phyloP scores from a whole-genome alignment of 2,329 filamentous ascomycete species.

The Cordyceps cateniannulata region DNA sequence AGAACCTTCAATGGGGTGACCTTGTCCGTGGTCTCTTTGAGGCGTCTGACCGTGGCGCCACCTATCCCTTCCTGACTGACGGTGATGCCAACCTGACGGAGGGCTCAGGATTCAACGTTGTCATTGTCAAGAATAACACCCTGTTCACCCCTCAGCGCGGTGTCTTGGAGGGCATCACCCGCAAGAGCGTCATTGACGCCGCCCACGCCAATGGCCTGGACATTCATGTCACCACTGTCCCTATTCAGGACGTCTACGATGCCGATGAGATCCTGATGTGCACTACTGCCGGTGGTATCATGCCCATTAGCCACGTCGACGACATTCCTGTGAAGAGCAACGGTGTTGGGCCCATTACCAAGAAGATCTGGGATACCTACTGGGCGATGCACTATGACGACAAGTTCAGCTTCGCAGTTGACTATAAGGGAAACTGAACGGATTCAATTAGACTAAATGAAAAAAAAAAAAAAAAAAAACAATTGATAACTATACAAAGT shows the following conservation, averaged over 20 bases:
- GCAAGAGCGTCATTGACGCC: constrained; percentile 41
- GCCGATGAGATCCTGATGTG: constrained; percentile 46
- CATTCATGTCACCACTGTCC: constrained; percentile 33
- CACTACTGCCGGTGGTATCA: constrained; percentile 46
- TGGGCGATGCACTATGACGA: constrained; percentile 41
- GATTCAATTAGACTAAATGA: too few species aligned
- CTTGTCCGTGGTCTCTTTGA: constrained; percentile 39
- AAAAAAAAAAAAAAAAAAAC: too few species aligned
- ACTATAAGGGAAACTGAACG: constrained; percentile 17
- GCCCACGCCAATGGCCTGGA: constrained; percentile 27
- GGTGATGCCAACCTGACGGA: constrained; percentile 43
- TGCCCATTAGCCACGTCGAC: constrained; percentile 44
- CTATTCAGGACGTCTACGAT: constrained; percentile 33
- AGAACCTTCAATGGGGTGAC: constrained; percentile 47
- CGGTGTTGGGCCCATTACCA: constrained; percentile 38
- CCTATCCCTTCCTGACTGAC: constrained; percentile 44
- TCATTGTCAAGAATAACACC: constrained; percentile 37
- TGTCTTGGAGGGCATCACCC: constrained; percentile 41
- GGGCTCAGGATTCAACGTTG: constrained; percentile 43
- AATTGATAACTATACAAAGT: too few species aligned
- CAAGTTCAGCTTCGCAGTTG: constrained; percentile 27
- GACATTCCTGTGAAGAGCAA: constrained; percentile 34
- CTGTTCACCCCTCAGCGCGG: constrained; percentile 41
- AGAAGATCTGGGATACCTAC: constrained; percentile 43
- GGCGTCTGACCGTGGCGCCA: constrained; percentile 38